Evolutionary conservation across 345 rosid genomes (phyloP), one percentile per base, ranked within the genome.

Genomic region (Populus pruinosa): DNA sequence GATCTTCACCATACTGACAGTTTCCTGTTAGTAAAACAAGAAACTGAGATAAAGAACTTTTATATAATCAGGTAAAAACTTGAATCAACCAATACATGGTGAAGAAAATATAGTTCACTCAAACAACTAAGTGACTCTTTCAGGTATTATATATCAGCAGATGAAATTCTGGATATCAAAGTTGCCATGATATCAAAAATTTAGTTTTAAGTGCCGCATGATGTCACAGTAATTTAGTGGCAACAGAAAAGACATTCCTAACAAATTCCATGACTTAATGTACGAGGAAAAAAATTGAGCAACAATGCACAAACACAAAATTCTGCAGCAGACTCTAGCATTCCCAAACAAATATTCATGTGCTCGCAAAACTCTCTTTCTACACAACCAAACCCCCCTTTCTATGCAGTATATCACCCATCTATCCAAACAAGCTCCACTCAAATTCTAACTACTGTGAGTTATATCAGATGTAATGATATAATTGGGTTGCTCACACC

Each of bases 1-100:
- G 81, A 64, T 82, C 84, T 33, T 5, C 61, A 62, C 84, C 81
- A 38, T 82, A 82, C 56, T 74, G 68, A 64, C 84, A 82, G 73
- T 69, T 78, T 38, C 78, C 84, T 77, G 43, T 62, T 53, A 59
- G 49, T 53, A 47, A 69, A 13, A 61, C 2, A 31, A n/a, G 31
- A 6, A 66, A 4, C 47, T 50, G 59, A 17, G 53, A 38, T n/a
- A 27, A 38, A 17, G 5, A 50, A 63, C 33, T 63, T 23, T 11
- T 63, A 29, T 12, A 13, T 63, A n/a, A 49, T n/a, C 56, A 77
- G 35, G 53, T 38, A 65, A n/a, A 64, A 47, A 36, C 20, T 41
- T 38, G 36, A 77, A 47, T 23, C 27, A 70, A 29, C n/a, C 50
- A 74, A 8, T 18, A 31, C 36, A 47, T 75, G 25, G 27, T 43